Evolutionary conservation across 176 grass and related monocot genomes (phyloP).

Genomic region (Oryza meridionalis): DNA sequence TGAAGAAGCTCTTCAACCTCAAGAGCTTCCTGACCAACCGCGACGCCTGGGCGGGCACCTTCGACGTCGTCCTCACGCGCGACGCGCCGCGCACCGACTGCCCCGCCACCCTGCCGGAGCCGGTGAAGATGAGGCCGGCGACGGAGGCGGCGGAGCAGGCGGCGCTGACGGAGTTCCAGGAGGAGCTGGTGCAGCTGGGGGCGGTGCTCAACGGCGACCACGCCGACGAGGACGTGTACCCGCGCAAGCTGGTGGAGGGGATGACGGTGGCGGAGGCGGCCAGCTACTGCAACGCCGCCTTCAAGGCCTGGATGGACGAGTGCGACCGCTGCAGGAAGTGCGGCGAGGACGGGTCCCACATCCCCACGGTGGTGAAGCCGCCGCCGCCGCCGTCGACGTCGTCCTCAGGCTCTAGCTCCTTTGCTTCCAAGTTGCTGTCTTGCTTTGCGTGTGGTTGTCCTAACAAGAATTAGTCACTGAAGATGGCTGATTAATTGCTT

Average conservation of each 20-base stretch:
- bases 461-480: not conserved
- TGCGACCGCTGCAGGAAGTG: constrained; percentile 55
- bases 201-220: constrained; percentile 72
- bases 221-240: constrained; percentile 49
- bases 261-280: constrained; percentile 74
- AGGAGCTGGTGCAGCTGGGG: constrained; percentile 66
- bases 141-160: constrained; percentile 47
- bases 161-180: constrained; percentile 64
- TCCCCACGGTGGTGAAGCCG: constrained; percentile 50
- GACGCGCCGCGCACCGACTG: constrained; percentile 68
- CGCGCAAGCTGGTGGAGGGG: constrained; percentile 63
- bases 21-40: constrained; percentile 72
- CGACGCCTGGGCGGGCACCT: constrained; percentile 78
- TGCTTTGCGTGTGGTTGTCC: constrained; percentile 53
- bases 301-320: constrained; percentile 55
- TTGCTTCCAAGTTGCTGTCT: constrained; percentile 44
- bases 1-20: constrained; percentile 89
- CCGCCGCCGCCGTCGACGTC: not conserved
- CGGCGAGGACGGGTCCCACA: constrained; percentile 58
- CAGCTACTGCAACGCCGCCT: constrained; percentile 51
- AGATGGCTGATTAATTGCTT: not conserved
- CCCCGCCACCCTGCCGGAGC: constrained; percentile 61
- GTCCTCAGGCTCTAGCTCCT: not conserved
- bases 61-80: constrained; percentile 69
- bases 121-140: constrained; percentile 55